Evolutionary conservation across 148 eudicot genomes (phyloP), one percentile per base, ranked within the genome.

Genomic region (Oxyria digyna): DNA sequence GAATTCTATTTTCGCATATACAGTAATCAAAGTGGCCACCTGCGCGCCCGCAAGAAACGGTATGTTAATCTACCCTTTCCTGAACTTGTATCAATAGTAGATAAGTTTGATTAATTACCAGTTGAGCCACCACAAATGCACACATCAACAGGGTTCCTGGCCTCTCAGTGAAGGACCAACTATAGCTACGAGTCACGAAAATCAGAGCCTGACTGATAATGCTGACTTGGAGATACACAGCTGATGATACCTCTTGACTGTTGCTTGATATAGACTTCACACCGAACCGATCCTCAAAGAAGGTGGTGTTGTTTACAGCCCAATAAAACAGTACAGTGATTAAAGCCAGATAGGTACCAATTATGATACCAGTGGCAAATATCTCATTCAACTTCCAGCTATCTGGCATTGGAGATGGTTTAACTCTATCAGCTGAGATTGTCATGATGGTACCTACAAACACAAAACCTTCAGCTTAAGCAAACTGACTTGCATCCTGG

Each of bases 361-460:
- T 77, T 63, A 84, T 48, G 1, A 84, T 52, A 32, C 87, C 87
- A 62, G 83, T 77, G 4, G 84, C 69, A 37, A 84, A 84, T 6
- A 84, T 81, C 71, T 84, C 84, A 0, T 78, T 70, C 63, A 81
- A 33, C 62, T 78, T 84, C 87, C 87, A 84, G 62, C 82, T 72
- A 65, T 84, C 87, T 4, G 84, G 81, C 57, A 46, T 72, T 15
- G 87, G 87, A 20, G 84, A 80, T 57, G 87, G 87, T 50, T 83
- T 83, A 8, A 83, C 87, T n/a, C 84, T 67, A 55, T 83, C 87
- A 74, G 80, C 81, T 12, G 87, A 83, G 72, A 83, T 83, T 38
- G 87, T 83, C 87, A 83, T 83, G 13, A 83, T 83, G 17, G 87
- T 83, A 59, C 84, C 87, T 83, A 78, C 63, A 18, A 45, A 65